These are phyloP conservation scores for Nepenthes gracilis DNA, from an alignment of 148 eudicot genomes.

Conservation along the genomic window DNA sequence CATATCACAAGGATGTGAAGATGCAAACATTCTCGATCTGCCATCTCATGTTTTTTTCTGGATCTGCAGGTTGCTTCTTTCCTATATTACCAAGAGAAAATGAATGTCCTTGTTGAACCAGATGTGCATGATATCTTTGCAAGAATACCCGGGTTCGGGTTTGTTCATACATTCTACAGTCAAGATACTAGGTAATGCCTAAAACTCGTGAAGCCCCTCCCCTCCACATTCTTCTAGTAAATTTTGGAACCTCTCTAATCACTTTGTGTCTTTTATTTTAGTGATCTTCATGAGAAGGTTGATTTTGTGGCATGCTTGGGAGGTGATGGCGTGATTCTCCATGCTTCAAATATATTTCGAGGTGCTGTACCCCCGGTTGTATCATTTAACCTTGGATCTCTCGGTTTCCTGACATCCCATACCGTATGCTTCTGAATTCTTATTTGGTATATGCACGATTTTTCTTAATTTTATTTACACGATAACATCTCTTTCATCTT, in stretches of 20 bases:
- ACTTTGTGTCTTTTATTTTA: constrained; percentile 19
- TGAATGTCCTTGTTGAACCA: constrained; percentile 96
- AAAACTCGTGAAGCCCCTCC: constrained; percentile 2
- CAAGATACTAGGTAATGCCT: constrained; percentile 78
- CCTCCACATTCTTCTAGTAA: neutral
- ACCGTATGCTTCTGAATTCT: constrained; percentile 31
- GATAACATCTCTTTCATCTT: neutral
- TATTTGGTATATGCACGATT: constrained; percentile 5
- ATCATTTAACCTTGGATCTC: constrained; percentile 97
- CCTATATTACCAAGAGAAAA: constrained; percentile 77
- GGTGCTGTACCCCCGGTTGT: constrained; percentile 97
- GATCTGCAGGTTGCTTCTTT: constrained; percentile 73
- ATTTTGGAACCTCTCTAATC: constrained; percentile 2
- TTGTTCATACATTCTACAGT: constrained; percentile 93
- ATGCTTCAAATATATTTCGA: constrained; percentile 86
- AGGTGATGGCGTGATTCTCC: constrained; percentile 97
- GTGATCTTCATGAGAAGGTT: constrained; percentile 96
- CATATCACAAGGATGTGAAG: no score
- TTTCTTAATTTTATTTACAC: neutral
- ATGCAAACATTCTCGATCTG: no score
- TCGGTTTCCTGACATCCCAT: constrained; percentile 97
- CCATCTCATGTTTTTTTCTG: neutral
- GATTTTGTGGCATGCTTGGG: constrained; percentile 95
- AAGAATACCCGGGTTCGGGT: constrained; percentile 93
- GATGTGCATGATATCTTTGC: constrained; percentile 97